Conservation (phyloP, 371 early-diverging fungal genomes). For the Apophysomyces sp. region DNA sequence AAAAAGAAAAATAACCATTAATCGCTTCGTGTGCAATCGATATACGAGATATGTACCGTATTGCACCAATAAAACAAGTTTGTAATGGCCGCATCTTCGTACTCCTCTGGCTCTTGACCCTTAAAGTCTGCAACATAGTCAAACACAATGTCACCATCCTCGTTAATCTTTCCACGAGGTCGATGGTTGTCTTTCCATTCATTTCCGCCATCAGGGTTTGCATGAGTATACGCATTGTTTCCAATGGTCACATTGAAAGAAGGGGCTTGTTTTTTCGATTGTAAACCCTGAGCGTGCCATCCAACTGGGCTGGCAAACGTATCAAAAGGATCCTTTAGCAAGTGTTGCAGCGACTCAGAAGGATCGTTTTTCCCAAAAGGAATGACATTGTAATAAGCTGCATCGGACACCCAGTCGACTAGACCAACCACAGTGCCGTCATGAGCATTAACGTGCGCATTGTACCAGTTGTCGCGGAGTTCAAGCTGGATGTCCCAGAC, state of each 20-base stretch:
- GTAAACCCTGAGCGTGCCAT: constrained; percentile 63
- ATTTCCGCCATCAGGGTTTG: constrained; percentile 49
- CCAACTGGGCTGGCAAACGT: constrained; percentile 74
- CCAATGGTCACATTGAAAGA: constrained; percentile 71
- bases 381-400: constrained; percentile 77
- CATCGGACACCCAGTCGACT: constrained; percentile 87
- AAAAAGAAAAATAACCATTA: neutral
- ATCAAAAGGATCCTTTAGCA: constrained; percentile 76
- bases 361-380: constrained; percentile 92
- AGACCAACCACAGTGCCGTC: constrained; percentile 71
- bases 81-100: constrained; percentile 87
- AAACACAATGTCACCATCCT: constrained; percentile 59
- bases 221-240: constrained; percentile 54
- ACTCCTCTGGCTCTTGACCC: constrained; percentile 62
- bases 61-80: constrained; percentile 97
- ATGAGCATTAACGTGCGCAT: constrained; percentile 79
- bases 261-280: constrained; percentile 40
- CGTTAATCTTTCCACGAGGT: constrained; percentile 57
- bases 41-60: constrained; percentile 27
- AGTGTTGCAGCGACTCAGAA: constrained; percentile 58
- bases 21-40: neutral
- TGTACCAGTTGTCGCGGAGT: constrained; percentile 87
- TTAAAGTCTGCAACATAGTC: constrained; percentile 75
- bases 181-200: constrained; percentile 71
- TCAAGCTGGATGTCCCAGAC: constrained; percentile 92